A percentile compares a stretch with the other conserved stretches of the same genome.
Conservation (phyloP, 2,329 filamentous ascomycete genomes). For the Claviceps sp. region DNA sequence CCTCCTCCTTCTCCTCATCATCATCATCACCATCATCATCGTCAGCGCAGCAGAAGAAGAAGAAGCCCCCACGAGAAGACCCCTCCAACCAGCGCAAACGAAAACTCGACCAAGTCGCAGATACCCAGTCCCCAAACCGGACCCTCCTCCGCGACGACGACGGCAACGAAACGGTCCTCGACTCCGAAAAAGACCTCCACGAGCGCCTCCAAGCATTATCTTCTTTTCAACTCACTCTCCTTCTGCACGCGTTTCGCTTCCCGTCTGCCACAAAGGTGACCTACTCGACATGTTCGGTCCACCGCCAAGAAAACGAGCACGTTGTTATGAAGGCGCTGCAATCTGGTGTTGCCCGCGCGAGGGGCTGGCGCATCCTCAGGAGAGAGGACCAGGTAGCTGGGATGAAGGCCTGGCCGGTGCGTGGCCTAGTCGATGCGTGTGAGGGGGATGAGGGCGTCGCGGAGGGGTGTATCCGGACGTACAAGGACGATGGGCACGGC, state of each 20-base stretch:
- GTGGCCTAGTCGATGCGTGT: slow-evolving; percentile 40
- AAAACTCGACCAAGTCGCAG: slow-evolving; percentile 25
- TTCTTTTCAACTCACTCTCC: slow-evolving; percentile 66
- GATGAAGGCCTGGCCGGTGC: slow-evolving; percentile 61
- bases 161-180: slow-evolving; percentile 38
- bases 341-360: slow-evolving; percentile 49
- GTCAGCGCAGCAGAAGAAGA: slow-evolving; percentile 8
- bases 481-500: slow-evolving; percentile 66
- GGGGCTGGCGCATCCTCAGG: slow-evolving; percentile 66
- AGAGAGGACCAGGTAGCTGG: slow-evolving; percentile 63
- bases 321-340: slow-evolving; percentile 62
- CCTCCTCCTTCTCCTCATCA: too few relatives aligned
- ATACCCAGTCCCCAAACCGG: slow-evolving; percentile 12
- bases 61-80: not conserved
- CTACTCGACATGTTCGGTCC: slow-evolving; percentile 88
- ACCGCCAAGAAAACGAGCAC: slow-evolving; percentile 76
- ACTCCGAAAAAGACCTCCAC: slow-evolving; percentile 42
- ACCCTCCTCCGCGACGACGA: slow-evolving; percentile 42
- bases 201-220: slow-evolving; percentile 61
- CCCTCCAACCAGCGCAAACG: slow-evolving; percentile 27
- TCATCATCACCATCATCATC: too few relatives aligned
- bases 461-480: slow-evolving; percentile 69
- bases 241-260: slow-evolving; percentile 77
- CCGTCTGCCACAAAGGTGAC: slow-evolving; percentile 62
- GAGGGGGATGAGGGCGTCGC: slow-evolving; percentile 39